phyloP scores from a whole-genome alignment of 768 basidiomycete genomes.

The Naganishia kalamii region DNA sequence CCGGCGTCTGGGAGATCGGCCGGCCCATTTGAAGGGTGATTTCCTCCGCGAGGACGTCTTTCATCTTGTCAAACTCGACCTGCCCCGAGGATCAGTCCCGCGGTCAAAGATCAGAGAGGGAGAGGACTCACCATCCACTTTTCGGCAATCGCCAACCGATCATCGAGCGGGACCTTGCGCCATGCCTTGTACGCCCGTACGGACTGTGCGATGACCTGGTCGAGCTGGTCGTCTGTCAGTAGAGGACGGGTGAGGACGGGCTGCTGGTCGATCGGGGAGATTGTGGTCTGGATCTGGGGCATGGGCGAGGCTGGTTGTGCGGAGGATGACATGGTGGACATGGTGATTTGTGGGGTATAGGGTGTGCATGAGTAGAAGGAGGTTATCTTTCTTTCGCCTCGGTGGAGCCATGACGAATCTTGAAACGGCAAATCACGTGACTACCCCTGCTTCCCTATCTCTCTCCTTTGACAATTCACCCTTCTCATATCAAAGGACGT shows the following conservation, averaged over 20 bases:
- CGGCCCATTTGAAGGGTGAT: slow-evolving; percentile 87
- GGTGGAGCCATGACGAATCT: too few relatives aligned
- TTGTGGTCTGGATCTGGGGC: slow-evolving; percentile 62
- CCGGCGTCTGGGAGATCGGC: slow-evolving; percentile 68
- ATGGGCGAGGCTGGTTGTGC: not conserved
- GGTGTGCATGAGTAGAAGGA: too few relatives aligned
- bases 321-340: not conserved
- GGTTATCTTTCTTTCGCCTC: too few relatives aligned
- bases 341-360: too few relatives aligned
- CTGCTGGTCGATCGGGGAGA: slow-evolving; percentile 71
- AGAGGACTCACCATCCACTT: slow-evolving; percentile 60
- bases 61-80: slow-evolving; percentile 54
- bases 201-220: slow-evolving; percentile 56
- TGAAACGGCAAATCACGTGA: too few relatives aligned
- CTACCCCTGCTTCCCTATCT: too few relatives aligned
- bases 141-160: slow-evolving; percentile 65
- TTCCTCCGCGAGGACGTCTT: slow-evolving; percentile 64
- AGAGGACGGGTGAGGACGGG: slow-evolving; percentile 64
- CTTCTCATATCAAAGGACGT: too few relatives aligned
- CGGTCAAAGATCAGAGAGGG: not conserved
- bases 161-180: slow-evolving; percentile 56
- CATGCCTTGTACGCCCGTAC: slow-evolving; percentile 68
- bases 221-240: slow-evolving; percentile 58
- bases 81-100: slow-evolving; percentile 28
- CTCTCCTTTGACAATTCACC: too few relatives aligned